Conservation (phyloP, 257 asterid genomes). For the Solanum virginianum region DNA sequence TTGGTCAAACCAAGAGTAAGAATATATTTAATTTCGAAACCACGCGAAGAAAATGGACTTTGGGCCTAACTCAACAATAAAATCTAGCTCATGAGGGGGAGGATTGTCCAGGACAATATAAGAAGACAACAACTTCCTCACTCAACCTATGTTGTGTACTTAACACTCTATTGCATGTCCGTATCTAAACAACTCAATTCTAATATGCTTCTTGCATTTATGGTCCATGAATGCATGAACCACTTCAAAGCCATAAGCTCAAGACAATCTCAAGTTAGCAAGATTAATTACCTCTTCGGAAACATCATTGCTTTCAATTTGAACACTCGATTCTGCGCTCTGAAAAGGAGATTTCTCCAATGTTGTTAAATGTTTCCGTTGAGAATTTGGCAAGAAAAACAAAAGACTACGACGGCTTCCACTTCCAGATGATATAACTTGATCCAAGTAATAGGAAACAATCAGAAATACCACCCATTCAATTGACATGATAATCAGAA, state of each 20-base stretch:
- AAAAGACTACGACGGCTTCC: neutral
- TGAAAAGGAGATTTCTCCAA: neutral
- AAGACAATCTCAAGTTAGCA: neutral
- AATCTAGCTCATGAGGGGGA: neutral
- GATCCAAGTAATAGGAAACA: constrained; percentile 9
- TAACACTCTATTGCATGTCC: neutral
- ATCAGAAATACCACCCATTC: constrained; percentile 24
- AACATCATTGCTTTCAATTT: constrained; percentile 20
- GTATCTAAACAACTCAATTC: neutral
- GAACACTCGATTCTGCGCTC: constrained; percentile 3
- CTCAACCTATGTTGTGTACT: neutral
- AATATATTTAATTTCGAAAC: neutral
- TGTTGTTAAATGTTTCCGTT: neutral
- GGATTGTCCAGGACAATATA: neutral
- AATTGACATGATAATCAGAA: constrained; percentile 20
- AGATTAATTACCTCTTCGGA: constrained; percentile 18
- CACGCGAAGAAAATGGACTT: neutral
- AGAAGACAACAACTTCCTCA: neutral
- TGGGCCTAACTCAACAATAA: neutral
- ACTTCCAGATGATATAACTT: constrained; percentile 5
- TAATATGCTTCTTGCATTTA: neutral
- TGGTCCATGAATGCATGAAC: neutral
- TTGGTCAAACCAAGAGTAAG: neutral
- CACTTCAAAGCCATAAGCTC: neutral
- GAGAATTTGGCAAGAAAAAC: constrained; percentile 7